Evolutionary conservation across 176 grass and related monocot species (phyloP).

Genomic region (barley (Hordeum vulgare)): DNA sequence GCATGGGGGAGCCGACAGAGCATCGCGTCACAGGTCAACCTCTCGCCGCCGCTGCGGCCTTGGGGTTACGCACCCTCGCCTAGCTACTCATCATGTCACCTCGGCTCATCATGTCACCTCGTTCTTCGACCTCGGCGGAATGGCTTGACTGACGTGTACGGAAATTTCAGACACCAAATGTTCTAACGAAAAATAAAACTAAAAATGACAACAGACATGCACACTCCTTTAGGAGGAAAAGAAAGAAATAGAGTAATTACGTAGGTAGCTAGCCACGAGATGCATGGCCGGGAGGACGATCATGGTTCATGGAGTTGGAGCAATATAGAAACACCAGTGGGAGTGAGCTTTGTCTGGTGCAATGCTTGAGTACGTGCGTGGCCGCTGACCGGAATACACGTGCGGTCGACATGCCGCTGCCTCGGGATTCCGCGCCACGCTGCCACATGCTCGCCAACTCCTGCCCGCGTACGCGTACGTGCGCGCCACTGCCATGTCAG

Average conservation of each 20-base stretch:
- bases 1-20: no score
- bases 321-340: neutral
- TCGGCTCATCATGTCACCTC: no score
- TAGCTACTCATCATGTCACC: no score
- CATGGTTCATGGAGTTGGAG: neutral
- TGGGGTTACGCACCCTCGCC: no score
- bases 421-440: neutral
- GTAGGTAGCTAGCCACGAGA: neutral
- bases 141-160: no score
- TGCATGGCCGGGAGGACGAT: neutral
- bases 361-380: neutral
- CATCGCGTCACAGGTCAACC: no score
- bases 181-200: neutral
- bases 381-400: neutral
- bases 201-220: neutral
- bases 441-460: neutral
- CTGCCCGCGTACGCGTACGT: neutral
- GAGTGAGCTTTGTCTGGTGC: neutral
- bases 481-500: neutral
- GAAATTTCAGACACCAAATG: no score
- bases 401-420: neutral
- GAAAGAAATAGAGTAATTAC: neutral
- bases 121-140: no score
- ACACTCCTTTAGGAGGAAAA: neutral
- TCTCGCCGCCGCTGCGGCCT: no score